Evolutionary conservation across 2,329 filamentous ascomycete genomes (phyloP).

Genomic region (Endocalyx cinctus): DNA sequence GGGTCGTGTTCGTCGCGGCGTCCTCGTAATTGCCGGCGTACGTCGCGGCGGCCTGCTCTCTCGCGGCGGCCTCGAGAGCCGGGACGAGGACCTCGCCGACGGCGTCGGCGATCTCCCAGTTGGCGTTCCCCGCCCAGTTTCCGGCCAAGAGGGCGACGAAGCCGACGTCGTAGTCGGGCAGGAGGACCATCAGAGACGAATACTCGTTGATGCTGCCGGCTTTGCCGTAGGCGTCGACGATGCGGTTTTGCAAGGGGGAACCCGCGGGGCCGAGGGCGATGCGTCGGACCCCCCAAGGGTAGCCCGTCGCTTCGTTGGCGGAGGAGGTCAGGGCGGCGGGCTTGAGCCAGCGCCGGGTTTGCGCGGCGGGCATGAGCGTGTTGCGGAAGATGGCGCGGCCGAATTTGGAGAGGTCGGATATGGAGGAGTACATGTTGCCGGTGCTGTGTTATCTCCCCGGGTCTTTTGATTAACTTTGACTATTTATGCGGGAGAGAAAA

Average conservation of each 20-base stretch:
- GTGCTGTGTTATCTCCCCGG: too few species aligned
- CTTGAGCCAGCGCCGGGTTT: constrained; percentile 41
- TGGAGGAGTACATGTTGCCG: constrained; percentile 40
- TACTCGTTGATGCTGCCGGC: constrained; percentile 25
- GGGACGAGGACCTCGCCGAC: constrained; percentile 19
- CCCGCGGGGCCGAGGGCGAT: constrained; percentile 18
- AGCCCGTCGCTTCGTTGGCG: constrained; percentile 31
- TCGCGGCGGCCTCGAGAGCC: constrained; percentile 20
- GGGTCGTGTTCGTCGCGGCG: constrained; percentile 10
- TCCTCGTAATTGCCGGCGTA: constrained; percentile 19
- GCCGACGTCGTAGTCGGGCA: constrained; percentile 26
- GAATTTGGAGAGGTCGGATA: constrained; percentile 35
- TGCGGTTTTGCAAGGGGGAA: too few species aligned
- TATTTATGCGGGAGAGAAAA: background rate
- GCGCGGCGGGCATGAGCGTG: constrained; percentile 27
- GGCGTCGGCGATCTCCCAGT: constrained; percentile 24
- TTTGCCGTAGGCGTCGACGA: constrained; percentile 26
- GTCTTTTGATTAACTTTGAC: background rate
- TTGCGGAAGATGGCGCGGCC: constrained; percentile 38
- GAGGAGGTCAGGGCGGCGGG: constrained; percentile 34
- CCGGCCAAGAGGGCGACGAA: constrained; percentile 22
- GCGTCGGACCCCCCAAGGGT: constrained; percentile 41
- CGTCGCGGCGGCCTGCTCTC: constrained; percentile 12
- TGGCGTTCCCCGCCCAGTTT: constrained; percentile 23
- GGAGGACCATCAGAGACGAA: constrained; percentile 19